Percentiles rank a stretch among this genome's conserved stretches.
phyloP scores from a whole-genome alignment of 73 alveolate species.

The Paramecium tetraurelia region DNA sequence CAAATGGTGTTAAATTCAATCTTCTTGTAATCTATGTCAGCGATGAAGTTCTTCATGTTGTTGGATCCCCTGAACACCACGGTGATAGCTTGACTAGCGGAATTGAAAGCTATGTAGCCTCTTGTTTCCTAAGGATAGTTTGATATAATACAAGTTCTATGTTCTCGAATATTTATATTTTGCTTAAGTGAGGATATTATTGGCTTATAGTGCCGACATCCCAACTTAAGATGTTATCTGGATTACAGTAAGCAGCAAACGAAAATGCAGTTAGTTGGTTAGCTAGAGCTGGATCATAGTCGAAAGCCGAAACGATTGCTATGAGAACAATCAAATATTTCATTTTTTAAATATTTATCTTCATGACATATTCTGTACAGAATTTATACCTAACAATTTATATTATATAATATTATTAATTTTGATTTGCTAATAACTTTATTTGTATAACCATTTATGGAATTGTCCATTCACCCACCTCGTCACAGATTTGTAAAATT shows the following conservation, averaged over 20 bases:
- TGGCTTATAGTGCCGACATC: constrained; percentile 27
- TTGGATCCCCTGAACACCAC: neutral
- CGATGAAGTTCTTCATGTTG: neutral
- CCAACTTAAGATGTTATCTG: constrained; percentile 22
- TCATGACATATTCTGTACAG: neutral
- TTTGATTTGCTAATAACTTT: neutral
- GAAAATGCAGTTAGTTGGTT: neutral
- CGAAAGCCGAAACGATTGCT: neutral
- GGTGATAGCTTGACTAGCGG: neutral
- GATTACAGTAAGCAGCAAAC: constrained; percentile 46
- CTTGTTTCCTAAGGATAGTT: neutral
- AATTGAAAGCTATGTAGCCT: neutral
- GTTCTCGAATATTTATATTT: constrained; percentile 13
- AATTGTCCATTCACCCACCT: neutral
- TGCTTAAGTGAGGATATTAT: neutral
- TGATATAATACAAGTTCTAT: neutral
- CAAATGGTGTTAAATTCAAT: neutral
- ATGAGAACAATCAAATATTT: neutral
- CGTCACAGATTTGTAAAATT: neutral
- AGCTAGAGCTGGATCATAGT: neutral
- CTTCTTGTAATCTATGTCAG: neutral
- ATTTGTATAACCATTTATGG: neutral
- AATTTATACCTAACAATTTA: neutral
- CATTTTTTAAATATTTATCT: neutral
- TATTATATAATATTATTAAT: neutral